Evolutionary conservation across 1,284 basidiomycete species (phyloP), one percentile per base, ranked within the genome.

Genomic region (Cystobasidiaceae sp.): DNA sequence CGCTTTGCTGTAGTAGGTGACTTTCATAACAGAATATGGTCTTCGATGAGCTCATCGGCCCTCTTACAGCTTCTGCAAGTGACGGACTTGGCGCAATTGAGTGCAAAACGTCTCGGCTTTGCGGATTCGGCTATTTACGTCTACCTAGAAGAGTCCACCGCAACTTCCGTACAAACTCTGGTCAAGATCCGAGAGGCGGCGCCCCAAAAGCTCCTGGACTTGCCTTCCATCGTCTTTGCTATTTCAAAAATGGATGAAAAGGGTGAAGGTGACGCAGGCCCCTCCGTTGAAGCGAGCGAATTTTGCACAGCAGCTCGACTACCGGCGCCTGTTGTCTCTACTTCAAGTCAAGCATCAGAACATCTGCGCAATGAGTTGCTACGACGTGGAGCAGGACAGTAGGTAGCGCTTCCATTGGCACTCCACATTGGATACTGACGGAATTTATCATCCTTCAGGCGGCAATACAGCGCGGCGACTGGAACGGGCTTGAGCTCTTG

Each of bases 81-180:
- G 27, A 11, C 25, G 21, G 61, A 64, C 50, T 8, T 30, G 9
- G 23, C 51, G 7, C 51, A 64, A 19, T 30, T 64, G 6, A 46
- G 41, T 43, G 27, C 51, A 4, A 49, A 30, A 25, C 25, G 45
- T 32, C 15, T 64, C 3, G 39, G 19, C 19, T 33, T 33, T 45
- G 61, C 52, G 6, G 61, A 64, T 37, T 44, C 56, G 9, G 61
- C 44, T 11, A 56, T 64, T 1, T 64, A 64, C 25, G 51, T 49
- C 23, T 63, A 54, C 43, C 30, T 1, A 1, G 25, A 52, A 2
- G 39, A 62, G 28, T 4, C 32, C 1, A 33, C 49, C 15, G 7
- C 50, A 9, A 21, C 46, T 2, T 60, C 58, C 6, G 23, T 62
- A 3, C 37, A 62, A 7, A n/a, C 43, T 23, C 39, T 62, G 15